These are phyloP conservation scores for Suillus lakei DNA, from an alignment of 768 basidiomycete genomes.

Conservation along the genomic window DNA sequence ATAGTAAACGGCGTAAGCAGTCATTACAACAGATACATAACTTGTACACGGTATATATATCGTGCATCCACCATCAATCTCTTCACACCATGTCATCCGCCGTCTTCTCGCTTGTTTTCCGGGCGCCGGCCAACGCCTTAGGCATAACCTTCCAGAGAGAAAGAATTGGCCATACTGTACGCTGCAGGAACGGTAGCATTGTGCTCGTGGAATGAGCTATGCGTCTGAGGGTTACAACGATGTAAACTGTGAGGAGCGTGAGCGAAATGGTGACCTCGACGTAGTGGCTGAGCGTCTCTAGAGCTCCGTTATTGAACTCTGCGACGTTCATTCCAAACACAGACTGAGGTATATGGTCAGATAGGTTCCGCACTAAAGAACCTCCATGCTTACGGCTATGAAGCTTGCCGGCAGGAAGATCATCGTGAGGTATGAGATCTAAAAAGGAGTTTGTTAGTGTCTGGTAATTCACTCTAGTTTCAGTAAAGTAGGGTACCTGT, in stretches of 20 bases:
- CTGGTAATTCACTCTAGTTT: slow-evolving; percentile 28
- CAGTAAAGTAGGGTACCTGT: slow-evolving; percentile 23
- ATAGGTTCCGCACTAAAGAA: not conserved
- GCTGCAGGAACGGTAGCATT: slow-evolving; percentile 22
- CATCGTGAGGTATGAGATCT: slow-evolving; percentile 59
- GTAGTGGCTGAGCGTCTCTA: slow-evolving; percentile 43
- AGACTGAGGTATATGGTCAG: slow-evolving; percentile 33
- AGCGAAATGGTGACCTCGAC: slow-evolving; percentile 47
- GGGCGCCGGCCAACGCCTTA: not conserved
- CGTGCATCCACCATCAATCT: not conserved
- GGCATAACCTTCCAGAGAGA: slow-evolving; percentile 2
- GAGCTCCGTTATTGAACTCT: slow-evolving; percentile 41
- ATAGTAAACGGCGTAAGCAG: not conserved
- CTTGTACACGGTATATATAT: not conserved
- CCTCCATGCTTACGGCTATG: slow-evolving; percentile 26
- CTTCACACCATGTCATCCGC: not conserved
- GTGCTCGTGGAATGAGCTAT: slow-evolving; percentile 27
- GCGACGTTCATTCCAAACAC: slow-evolving; percentile 62
- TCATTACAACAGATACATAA: not conserved
- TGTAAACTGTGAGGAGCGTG: slow-evolving; percentile 57
- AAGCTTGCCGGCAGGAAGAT: slow-evolving; percentile 63
- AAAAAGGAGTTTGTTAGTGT: not conserved
- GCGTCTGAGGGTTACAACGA: slow-evolving; percentile 55
- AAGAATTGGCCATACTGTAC: slow-evolving; percentile 27
- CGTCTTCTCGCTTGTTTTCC: not conserved